phyloP scores from a whole-genome alignment of 2,329 filamentous ascomycete species.

The Ceratocystis destructans region DNA sequence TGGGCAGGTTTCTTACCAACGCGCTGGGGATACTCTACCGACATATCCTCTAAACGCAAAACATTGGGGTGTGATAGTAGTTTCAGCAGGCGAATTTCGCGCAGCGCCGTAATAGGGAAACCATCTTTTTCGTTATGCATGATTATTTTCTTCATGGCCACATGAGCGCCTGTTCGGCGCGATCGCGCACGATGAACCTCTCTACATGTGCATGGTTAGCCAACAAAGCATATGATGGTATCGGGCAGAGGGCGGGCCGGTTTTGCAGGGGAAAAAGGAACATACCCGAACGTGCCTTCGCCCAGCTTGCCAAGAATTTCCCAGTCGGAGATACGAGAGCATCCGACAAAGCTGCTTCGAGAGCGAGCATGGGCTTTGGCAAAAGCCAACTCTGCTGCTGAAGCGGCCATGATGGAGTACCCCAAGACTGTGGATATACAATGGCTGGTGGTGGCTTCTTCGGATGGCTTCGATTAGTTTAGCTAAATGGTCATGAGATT shows the following conservation, averaged over 20 bases:
- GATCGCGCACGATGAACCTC: constrained; percentile 86
- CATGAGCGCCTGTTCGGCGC: constrained; percentile 56
- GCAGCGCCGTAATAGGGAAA: constrained; percentile 94
- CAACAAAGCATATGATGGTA: neutral
- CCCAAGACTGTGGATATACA: neutral
- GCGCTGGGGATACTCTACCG: constrained; percentile 57
- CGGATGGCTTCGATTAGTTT: neutral
- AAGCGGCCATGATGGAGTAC: neutral
- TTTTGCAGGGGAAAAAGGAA: constrained; percentile 28
- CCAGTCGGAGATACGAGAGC: constrained; percentile 70
- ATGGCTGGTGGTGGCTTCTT: neutral
- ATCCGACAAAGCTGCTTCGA: constrained; percentile 59
- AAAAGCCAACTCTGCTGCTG: constrained; percentile 31
- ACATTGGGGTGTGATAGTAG: constrained; percentile 86
- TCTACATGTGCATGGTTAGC: constrained; percentile 15
- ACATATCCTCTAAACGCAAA: constrained; percentile 84
- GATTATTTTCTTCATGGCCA: constrained; percentile 94
- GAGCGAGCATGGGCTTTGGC: constrained; percentile 43
- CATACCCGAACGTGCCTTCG: constrained; percentile 74
- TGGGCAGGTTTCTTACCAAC: constrained; percentile 38
- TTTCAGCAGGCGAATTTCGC: constrained; percentile 95
- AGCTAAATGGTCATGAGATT: neutral
- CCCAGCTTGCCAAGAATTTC: constrained; percentile 72
- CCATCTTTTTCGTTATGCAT: constrained; percentile 99
- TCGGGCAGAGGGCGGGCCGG: neutral